Conservation (phyloP, 768 basidiomycete species). For the Lentinula detonsa region DNA sequence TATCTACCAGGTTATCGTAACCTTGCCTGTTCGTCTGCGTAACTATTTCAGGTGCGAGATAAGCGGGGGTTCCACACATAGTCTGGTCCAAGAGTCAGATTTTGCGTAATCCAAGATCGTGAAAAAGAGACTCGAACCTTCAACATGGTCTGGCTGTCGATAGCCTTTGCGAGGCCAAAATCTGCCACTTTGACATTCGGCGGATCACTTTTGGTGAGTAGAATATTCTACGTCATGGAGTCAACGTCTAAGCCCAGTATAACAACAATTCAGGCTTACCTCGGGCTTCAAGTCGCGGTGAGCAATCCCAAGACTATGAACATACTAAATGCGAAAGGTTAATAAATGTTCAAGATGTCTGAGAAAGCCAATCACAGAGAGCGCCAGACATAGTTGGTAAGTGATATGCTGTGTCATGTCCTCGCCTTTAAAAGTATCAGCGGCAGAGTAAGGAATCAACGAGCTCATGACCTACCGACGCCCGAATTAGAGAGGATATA, state of each 20-base stretch:
- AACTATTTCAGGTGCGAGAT: constrained; percentile 92
- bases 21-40: constrained; percentile 56
- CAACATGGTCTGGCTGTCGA: constrained; percentile 72
- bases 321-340: constrained; percentile 34
- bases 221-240: constrained; percentile 54
- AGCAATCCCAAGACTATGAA: constrained; percentile 70
- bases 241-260: not conserved
- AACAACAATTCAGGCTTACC: constrained; percentile 24
- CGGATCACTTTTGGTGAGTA: constrained; percentile 66
- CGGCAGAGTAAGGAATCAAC: not conserved
- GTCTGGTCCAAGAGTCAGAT: constrained; percentile 44
- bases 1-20: constrained; percentile 87
- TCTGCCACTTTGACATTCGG: constrained; percentile 87
- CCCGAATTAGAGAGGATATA: constrained; percentile 60
- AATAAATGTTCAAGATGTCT: not conserved
- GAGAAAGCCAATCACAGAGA: constrained; percentile 42
- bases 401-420: constrained; percentile 61
- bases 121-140: constrained; percentile 37
- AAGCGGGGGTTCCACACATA: constrained; percentile 95
- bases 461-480: constrained; percentile 40
- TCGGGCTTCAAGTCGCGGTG: constrained; percentile 95
- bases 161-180: constrained; percentile 93
- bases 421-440: constrained; percentile 35
- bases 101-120: not conserved
- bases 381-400: constrained; percentile 76